These are phyloP conservation scores for Coriaria nepalensis DNA, from an alignment of 306 rosid genomes.

Conservation along the genomic window DNA sequence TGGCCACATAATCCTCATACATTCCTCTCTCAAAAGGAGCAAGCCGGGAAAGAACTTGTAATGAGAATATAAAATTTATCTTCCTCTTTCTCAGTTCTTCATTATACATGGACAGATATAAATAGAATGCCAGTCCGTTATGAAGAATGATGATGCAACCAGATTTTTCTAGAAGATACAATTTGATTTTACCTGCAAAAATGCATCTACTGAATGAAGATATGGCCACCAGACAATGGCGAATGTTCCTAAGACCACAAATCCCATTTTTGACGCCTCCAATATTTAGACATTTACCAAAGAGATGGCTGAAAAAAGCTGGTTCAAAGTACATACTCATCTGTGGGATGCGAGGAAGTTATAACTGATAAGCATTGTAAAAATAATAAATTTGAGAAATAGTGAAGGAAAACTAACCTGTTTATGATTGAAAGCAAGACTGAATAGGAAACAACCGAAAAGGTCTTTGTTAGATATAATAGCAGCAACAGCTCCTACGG, in stretches of 20 bases:
- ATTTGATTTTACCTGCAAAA: slow-evolving; percentile 37
- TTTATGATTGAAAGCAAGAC: slow-evolving; percentile 73
- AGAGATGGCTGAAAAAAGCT: slow-evolving; percentile 81
- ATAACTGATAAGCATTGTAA: not conserved
- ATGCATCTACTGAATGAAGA: slow-evolving; percentile 47
- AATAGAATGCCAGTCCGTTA: too few species aligned
- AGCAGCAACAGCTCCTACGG: slow-evolving; percentile 66
- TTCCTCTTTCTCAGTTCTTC: too few species aligned
- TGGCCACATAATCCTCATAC: slow-evolving; percentile 91
- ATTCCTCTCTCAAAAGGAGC: slow-evolving; percentile 93
- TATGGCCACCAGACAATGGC: slow-evolving; percentile 82
- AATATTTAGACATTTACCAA: slow-evolving; percentile 69
- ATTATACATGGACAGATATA: too few species aligned
- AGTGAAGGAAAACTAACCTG: slow-evolving; percentile 32
- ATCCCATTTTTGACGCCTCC: slow-evolving; percentile 63
- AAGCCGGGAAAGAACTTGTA: slow-evolving; percentile 69
- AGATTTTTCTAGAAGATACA: too few species aligned
- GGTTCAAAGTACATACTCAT: slow-evolving; percentile 92
- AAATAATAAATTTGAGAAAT: not conserved
- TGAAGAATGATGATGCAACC: too few species aligned
- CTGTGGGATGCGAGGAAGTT: slow-evolving; percentile 28
- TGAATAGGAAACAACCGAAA: slow-evolving; percentile 45
- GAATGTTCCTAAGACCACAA: slow-evolving; percentile 64
- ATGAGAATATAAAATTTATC: not conserved
- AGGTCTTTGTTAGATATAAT: slow-evolving; percentile 52